phyloP scores from a whole-genome alignment of 1,284 basidiomycete genomes.

The Pseudozyma hubeiensis region DNA sequence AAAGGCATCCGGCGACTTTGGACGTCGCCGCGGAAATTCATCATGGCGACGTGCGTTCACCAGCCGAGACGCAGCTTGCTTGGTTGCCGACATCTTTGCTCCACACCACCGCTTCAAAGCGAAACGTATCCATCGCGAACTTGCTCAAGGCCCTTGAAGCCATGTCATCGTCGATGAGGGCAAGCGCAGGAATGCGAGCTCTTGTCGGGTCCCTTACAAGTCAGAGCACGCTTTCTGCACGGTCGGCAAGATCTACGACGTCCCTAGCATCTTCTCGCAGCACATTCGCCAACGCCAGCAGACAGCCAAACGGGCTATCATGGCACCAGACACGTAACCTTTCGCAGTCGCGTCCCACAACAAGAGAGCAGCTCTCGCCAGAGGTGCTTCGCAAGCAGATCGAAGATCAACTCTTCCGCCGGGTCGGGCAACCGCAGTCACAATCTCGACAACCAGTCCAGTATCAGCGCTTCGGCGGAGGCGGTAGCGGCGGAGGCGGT shows the following conservation, averaged over 20 bases:
- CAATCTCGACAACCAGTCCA: conserved; percentile 13
- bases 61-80: too few species aligned
- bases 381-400: conserved; percentile 29
- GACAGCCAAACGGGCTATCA: background rate
- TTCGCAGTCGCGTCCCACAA: conserved; percentile 6
- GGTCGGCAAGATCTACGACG: background rate
- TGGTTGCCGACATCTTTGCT: background rate
- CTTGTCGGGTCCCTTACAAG: conserved; percentile 7
- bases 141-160: background rate
- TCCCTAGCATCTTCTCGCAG: conserved; percentile 1
- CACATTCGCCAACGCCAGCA: background rate
- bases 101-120: background rate
- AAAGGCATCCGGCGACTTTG: too few species aligned
- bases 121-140: too few species aligned
- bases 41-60: too few species aligned
- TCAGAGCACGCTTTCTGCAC: background rate
- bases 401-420: conserved; percentile 42
- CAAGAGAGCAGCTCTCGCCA: conserved; percentile 27
- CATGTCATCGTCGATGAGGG: conserved; percentile 10
- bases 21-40: too few species aligned
- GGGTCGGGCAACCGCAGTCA: conserved; percentile 16
- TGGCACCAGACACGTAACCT: conserved; percentile 3
- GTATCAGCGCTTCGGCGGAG: conserved; percentile 38
- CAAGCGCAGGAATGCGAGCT: background rate
- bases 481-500: conserved; percentile 13